phyloP scores from a whole-genome alignment of 805 yeast species.

The Yarrowia porcina region DNA sequence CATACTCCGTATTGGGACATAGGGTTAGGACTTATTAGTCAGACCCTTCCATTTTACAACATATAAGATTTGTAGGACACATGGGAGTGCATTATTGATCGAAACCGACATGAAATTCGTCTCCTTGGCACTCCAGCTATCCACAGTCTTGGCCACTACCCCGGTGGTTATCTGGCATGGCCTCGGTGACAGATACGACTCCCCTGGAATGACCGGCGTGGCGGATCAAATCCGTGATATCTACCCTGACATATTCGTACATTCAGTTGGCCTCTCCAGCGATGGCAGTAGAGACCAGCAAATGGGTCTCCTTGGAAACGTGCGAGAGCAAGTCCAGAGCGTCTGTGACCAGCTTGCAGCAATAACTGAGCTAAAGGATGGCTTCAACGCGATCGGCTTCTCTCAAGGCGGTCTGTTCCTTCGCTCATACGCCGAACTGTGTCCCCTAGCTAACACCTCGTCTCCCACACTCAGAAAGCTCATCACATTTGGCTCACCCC shows the following conservation, averaged over 20 bases:
- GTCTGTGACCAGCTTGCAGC: constrained; percentile 55
- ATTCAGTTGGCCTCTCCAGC: constrained; percentile 51
- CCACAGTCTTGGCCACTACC: constrained; percentile 24
- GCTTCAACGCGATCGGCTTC: constrained; percentile 73
- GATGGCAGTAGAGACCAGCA: constrained; percentile 53
- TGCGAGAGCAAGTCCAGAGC: constrained; percentile 50
- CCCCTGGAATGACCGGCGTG: constrained; percentile 53
- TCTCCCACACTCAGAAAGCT: constrained; percentile 41
- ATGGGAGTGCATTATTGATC: background rate
- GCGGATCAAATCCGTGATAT: constrained; percentile 43
- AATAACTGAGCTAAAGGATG: constrained; percentile 47
- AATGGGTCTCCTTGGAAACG: constrained; percentile 57
- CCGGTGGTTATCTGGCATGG: constrained; percentile 85
- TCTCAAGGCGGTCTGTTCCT: constrained; percentile 83
- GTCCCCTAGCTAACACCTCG: constrained; percentile 38
- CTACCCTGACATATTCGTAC: constrained; percentile 51
- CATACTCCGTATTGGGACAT: too few relatives aligned
- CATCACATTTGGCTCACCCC: constrained; percentile 79
- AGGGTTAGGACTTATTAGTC: too few relatives aligned
- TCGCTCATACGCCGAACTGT: constrained; percentile 62
- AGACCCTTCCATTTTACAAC: too few relatives aligned
- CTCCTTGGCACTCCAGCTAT: background rate
- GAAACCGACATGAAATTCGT: constrained; percentile 2
- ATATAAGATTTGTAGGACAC: constrained; percentile 1
- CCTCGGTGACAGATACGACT: constrained; percentile 69